Base-by-base conservation (phyloP, 106 monocot species). In the Acanthochlamys bracteata region DNA sequence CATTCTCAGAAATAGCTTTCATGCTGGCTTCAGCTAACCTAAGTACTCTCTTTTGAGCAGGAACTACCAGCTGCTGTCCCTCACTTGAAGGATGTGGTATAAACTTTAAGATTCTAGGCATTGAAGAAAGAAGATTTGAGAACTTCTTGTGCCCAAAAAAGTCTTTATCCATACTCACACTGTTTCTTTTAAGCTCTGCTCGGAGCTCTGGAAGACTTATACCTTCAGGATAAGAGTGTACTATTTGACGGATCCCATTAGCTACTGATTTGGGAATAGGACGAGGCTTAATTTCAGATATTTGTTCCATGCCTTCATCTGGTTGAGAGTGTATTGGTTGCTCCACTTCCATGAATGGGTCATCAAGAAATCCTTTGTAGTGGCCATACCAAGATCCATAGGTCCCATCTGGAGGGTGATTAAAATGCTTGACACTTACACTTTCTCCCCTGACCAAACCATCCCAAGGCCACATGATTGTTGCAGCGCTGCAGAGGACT, bases 321-420 rank as follows among this genome's bases (percentile, higher is more conserved):
- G 74, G 15, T 54, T 76, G 66, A 13, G 60, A 21, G 52, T 21
- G 43, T 22, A 46, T 16, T 42, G 45, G 17, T 57, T 81, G 68
- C 25, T 79, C 77, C 0, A 25, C 7, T 49, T 61, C 68, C 0
- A 22, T n/a, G 22, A 84, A 87, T n/a, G 86, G 85, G 55, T 92
- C 79, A 53, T 92, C 88, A 2, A 89, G 85, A 39, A 22, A 41
- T 20, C 79, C 92, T 42, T 75, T 98, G 63, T 59, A 77, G 53
- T 89, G 74, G 10, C 92, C 98, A 79, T 98, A 92, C 98, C 98
- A 98, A 17, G 98, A 98, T 41, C 75, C 79, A 73, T 85, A 80
- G 4, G 54, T 21, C 1, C 98, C 98, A 89, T 98, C 92, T n/a
- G 98, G 98, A 27, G 88, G 88, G 26, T 92, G 68, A 22, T 92